Evolutionary conservation across 2,329 filamentous ascomycete species (phyloP), one percentile per base, ranked within the genome.

Genomic region (Daldinia sp.): DNA sequence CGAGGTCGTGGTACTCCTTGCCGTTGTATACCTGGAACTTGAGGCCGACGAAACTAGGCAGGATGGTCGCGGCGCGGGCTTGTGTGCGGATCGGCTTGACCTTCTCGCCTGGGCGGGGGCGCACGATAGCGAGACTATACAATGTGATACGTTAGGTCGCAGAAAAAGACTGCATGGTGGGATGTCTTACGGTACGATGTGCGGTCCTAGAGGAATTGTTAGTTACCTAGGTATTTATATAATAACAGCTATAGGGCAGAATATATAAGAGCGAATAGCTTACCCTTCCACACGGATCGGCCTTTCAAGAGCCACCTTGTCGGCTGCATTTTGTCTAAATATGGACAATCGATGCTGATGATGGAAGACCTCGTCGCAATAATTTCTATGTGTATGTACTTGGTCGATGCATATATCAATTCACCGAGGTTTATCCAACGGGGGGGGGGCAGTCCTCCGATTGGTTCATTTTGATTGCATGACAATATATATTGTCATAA

Each of bases 1-100:
- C 85, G 56, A 97, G 84, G 70, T 95, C 91, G 71, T 90, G 81
- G 78, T 97, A 97, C 29, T 85, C 85, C 81, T 95, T 96, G 73
- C 94, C 94, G 77, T 97, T 96, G 81, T 97, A 90, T 62, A 97
- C 87, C 78, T 94, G 90, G 78, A 97, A 97, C 76, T 88, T 89
- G 72, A 96, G 81, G 11, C 93, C 93, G 55, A 97, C 92, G 76
- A 97, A 97, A 78, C 91, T 96, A 66, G 94, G 94, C 58, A 97
- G 84, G 72, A 97, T 95, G 4, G 93, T 96, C 29, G 94, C 94
- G 58, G 90, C 86, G 68, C 94, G 91, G 34, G 93, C 93, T 77
- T 94, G 91, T 13, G 94, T 97, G 74, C 87, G 89, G 76, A 97
- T 94, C 10, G 92, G 90, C 35, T 85, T 86, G 3, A 85, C 81